phyloP scores from a whole-genome alignment of 495 filamentous ascomycete genomes.

The Neurospora sp. region DNA sequence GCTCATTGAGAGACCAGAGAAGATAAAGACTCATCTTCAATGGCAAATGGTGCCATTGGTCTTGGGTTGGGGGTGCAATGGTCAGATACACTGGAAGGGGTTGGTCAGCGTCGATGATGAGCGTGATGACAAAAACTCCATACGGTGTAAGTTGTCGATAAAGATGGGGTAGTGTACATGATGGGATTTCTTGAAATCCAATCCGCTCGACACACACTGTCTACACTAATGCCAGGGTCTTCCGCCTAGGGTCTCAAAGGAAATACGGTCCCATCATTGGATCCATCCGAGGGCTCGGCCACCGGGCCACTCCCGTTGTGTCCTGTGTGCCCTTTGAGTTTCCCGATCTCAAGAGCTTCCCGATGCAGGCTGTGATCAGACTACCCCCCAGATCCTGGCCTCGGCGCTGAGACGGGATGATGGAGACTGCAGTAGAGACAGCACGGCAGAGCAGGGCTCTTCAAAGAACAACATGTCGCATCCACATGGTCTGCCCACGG shows the following conservation, averaged over 20 bases:
- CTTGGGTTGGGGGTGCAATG: not conserved
- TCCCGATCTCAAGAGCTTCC: slow-evolving; percentile 7
- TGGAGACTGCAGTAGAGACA: not conserved
- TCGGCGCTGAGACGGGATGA: not conserved
- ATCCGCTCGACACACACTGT: not conserved
- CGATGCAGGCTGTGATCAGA: slow-evolving; percentile 9
- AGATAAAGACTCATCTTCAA: not conserved
- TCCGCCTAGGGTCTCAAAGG: not conserved
- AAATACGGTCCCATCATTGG: not conserved
- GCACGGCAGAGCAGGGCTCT: not conserved
- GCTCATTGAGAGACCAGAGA: not conserved
- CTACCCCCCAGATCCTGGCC: slow-evolving; percentile 1
- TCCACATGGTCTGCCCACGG: not conserved
- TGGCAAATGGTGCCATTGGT: not conserved
- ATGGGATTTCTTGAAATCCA: not conserved
- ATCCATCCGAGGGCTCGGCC: not conserved
- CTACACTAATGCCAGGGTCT: not conserved
- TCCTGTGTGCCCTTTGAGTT: slow-evolving; percentile 8
- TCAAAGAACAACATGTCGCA: not conserved
- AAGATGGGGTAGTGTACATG: not conserved
- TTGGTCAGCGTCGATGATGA: not conserved
- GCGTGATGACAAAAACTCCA: not conserved
- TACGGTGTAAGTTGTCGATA: not conserved
- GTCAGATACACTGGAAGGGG: not conserved
- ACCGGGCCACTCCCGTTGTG: not conserved